These are phyloP conservation scores for Aureobasidium sp. DNA, from an alignment of 2,329 filamentous ascomycete species.

Conservation along the genomic window DNA sequence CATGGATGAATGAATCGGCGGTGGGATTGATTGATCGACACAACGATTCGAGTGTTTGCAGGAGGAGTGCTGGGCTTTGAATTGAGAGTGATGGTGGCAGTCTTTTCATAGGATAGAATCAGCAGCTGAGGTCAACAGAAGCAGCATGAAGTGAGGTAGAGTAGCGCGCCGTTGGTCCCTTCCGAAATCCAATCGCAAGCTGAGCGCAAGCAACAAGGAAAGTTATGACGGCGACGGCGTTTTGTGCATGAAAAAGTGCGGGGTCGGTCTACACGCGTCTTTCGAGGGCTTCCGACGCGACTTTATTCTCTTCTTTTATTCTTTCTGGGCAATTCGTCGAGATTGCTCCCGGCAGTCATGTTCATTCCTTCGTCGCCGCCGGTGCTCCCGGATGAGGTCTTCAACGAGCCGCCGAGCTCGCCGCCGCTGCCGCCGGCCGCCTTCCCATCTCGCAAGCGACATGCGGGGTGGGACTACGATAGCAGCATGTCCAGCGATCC, in stretches of 20 bases:
- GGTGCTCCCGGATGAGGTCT: slow-evolving; percentile 6
- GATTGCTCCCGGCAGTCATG: slow-evolving; percentile 11
- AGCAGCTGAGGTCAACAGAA: background rate
- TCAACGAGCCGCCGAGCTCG: slow-evolving; percentile 16
- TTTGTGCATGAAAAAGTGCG: background rate
- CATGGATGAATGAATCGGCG: background rate
- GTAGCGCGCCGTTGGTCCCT: background rate
- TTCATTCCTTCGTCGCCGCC: slow-evolving; percentile 17
- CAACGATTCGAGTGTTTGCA: background rate
- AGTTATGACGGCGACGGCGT: background rate
- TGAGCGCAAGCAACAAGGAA: too few species aligned
- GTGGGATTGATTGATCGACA: background rate
- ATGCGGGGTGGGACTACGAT: slow-evolving; percentile 24
- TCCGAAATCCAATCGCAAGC: background rate
- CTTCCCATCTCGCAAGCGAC: slow-evolving; percentile 25
- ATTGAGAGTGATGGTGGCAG: background rate
- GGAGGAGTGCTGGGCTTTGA: background rate
- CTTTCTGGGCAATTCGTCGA: background rate
- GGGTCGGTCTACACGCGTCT: background rate
- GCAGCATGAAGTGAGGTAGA: background rate
- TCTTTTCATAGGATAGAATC: background rate
- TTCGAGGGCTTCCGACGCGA: background rate
- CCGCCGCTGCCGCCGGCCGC: slow-evolving; percentile 15
- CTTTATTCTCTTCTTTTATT: background rate
- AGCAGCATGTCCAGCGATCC: slow-evolving; percentile 57